Conservation (phyloP, 1,139 yeast genomes). For the Protomyces inouyei region DNA sequence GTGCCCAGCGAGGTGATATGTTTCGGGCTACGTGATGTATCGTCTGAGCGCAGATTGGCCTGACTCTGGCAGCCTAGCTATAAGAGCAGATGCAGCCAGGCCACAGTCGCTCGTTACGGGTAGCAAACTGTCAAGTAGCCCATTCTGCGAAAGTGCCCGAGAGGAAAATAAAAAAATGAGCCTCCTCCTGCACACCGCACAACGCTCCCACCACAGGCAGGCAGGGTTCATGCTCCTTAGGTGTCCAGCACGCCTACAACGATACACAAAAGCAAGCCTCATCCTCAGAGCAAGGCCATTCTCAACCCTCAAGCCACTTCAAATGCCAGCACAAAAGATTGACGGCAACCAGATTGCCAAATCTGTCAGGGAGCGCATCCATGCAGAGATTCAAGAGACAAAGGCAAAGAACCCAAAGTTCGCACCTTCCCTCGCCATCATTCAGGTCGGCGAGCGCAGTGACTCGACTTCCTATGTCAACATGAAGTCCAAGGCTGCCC, state of each 20-base stretch:
- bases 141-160: too few species aligned
- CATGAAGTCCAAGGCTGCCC: slow-evolving; percentile 90
- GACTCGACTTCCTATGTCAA: slow-evolving; percentile 92
- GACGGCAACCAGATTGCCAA: slow-evolving; percentile 29
- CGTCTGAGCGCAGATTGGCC: too few species aligned
- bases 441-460: slow-evolving; percentile 86
- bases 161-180: too few species aligned
- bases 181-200: too few species aligned
- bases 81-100: too few species aligned
- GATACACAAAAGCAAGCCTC: neutral
- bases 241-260: neutral
- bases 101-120: too few species aligned
- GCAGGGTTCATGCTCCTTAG: neutral
- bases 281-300: neutral
- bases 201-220: too few species aligned
- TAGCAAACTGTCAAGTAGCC: too few species aligned
- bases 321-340: slow-evolving; percentile 26
- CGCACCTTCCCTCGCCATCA: slow-evolving; percentile 71
- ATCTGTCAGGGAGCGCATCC: slow-evolving; percentile 31
- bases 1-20: too few species aligned
- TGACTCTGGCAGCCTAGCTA: too few species aligned
- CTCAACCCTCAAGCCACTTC: neutral
- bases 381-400: slow-evolving; percentile 29
- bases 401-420: slow-evolving; percentile 41
- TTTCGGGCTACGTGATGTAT: too few species aligned